Base-by-base conservation (phyloP, 208 protist genomes). In the Trypanosoma melophagium region DNA sequence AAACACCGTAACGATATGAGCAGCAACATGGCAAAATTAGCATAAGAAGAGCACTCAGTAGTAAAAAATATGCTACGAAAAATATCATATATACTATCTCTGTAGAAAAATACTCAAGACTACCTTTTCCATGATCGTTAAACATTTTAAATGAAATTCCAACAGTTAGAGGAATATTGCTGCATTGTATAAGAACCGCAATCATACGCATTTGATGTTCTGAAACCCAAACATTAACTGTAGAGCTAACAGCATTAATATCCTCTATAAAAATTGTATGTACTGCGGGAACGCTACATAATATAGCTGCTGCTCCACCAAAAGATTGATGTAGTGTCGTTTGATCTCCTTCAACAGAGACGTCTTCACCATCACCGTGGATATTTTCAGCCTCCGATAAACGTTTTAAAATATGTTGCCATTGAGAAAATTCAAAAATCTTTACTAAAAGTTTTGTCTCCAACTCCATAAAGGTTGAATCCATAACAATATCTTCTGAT, bases 141-240 rank as follows among this genome's bases (percentile, higher is more conserved):
- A 25, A 31, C 31, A 54, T 61, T 3, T n/a, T n/a, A 31, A 61
- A 3, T 5, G 16, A 3, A 45, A 70, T 28, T 31, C 74, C 40
- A 8, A 87, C 64, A 0, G 67, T 62, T 3, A 90, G 17, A 3
- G 86, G 86, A 22, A 85, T 56, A 14, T 69, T 60, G 7, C 76
- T 84, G 64, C 86, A 92, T 76, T 92, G 86, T 56, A 71, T 77
- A 9, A 89, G 60, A 2, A 89, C 80, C 13, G 78, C 79, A 42
- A 92, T 60, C 0, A 81, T 42, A 51, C 70, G 74, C 13, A 59
- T 57, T 10, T 69, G 3, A 3, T 56, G 53, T 40, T 80, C 79
- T 40, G 28, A 2, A 59, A 86, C 77, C 14, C 12, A 31, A 24
- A 86, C 42, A 13, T 31, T 47, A 31, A 70, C 35, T 13, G 16